Evolutionary conservation across 768 basidiomycete species (phyloP).

Genomic region (Leucocoprinus sp.): DNA sequence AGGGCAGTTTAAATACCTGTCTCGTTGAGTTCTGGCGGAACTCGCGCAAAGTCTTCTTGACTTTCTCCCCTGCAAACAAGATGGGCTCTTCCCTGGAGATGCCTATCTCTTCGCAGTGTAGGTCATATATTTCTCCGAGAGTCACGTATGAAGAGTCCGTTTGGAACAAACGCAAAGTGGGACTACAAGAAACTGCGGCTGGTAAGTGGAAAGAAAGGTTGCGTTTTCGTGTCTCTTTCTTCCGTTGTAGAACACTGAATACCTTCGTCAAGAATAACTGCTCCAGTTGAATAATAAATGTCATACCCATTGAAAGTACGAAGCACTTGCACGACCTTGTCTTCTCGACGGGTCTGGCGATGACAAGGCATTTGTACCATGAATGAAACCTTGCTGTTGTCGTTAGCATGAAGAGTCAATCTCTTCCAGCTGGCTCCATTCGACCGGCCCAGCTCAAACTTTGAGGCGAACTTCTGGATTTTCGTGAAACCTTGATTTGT

Average conservation of each 20-base stretch:
- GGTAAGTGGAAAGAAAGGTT: conserved; percentile 91
- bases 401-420: conserved; percentile 83
- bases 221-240: conserved; percentile 90
- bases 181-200: conserved; percentile 75
- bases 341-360: conserved; percentile 84
- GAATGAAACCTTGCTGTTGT: conserved; percentile 85
- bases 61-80: conserved; percentile 77
- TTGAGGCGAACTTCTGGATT: conserved; percentile 85
- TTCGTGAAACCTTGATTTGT: conserved; percentile 84
- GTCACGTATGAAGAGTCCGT: conserved; percentile 88
- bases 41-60: conserved; percentile 61
- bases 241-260: conserved; percentile 66
- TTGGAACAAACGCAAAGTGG: conserved; percentile 78
- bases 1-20: conserved; percentile 25
- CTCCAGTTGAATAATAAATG: not conserved
- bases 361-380: conserved; percentile 84
- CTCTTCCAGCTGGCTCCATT: conserved; percentile 85
- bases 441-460: conserved; percentile 83
- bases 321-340: conserved; percentile 84
- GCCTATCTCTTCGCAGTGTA: conserved; percentile 67
- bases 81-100: conserved; percentile 85
- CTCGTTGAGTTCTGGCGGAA: conserved; percentile 39
- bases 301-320: conserved; percentile 88
- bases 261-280: not conserved
- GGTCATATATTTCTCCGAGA: conserved; percentile 90